These are phyloP conservation scores for Escovopsis sp. DNA, from an alignment of 2,329 filamentous ascomycete species.

Conservation along the genomic window DNA sequence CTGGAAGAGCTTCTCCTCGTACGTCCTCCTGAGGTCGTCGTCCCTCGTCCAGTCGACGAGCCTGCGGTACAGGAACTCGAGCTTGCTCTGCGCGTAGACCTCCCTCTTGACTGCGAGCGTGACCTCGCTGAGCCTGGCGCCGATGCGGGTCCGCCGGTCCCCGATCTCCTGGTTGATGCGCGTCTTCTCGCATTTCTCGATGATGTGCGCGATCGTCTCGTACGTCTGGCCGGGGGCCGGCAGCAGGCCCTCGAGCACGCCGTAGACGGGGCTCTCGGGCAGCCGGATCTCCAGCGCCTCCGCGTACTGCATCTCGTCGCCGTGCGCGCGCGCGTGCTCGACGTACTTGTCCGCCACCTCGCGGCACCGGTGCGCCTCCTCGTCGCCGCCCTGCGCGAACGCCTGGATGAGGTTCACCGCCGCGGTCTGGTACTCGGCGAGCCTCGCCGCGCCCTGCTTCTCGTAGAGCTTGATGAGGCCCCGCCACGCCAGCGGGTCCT, in stretches of 20 bases:
- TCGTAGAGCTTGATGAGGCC: slow-evolving; percentile 79
- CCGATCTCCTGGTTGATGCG: slow-evolving; percentile 82
- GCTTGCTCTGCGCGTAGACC: slow-evolving; percentile 56
- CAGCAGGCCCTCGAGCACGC: slow-evolving; percentile 68
- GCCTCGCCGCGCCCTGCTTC: slow-evolving; percentile 51
- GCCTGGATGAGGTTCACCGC: slow-evolving; percentile 62
- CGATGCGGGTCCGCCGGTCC: slow-evolving; percentile 74
- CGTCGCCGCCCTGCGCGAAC: slow-evolving; percentile 44
- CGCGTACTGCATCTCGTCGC: slow-evolving; percentile 59
- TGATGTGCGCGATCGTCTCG: slow-evolving; percentile 65
- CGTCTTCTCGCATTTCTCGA: slow-evolving; percentile 76
- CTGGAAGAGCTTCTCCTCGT: slow-evolving; percentile 80
- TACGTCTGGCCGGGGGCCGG: slow-evolving; percentile 70
- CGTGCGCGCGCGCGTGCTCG: slow-evolving; percentile 56
- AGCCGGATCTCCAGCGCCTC: slow-evolving; percentile 62
- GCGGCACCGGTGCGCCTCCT: slow-evolving; percentile 48
- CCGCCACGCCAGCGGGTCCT: slow-evolving; percentile 79
- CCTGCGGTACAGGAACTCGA: slow-evolving; percentile 69
- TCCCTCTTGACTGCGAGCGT: slow-evolving; percentile 79
- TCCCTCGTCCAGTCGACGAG: slow-evolving; percentile 84
- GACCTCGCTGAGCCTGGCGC: slow-evolving; percentile 70
- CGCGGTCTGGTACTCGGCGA: slow-evolving; percentile 61
- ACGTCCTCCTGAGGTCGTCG: slow-evolving; percentile 67
- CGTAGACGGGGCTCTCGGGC: slow-evolving; percentile 68
- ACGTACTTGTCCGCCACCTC: slow-evolving; percentile 68